phyloP scores from a whole-genome alignment of 2,329 filamentous ascomycete genomes.

The Beauveria australis region DNA sequence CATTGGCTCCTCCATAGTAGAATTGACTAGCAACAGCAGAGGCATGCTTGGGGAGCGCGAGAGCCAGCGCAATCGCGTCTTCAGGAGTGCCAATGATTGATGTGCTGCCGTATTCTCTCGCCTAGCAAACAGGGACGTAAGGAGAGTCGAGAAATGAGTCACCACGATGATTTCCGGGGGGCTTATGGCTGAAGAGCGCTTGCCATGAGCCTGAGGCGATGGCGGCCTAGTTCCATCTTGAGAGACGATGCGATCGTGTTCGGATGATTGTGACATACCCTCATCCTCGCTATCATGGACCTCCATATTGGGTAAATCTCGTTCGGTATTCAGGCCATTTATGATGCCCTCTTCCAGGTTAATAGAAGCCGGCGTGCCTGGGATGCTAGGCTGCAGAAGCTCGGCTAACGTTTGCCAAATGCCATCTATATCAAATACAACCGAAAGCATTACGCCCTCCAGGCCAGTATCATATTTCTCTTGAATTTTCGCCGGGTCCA shows the following conservation, averaged over 20 bases:
- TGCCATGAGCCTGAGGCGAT: neutral
- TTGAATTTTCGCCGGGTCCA: neutral
- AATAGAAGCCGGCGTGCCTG: neutral
- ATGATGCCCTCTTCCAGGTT: neutral
- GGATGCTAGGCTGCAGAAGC: constrained; percentile 23
- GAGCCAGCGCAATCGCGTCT: constrained; percentile 36
- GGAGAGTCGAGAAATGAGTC: constrained; percentile 44
- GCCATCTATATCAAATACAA: constrained; percentile 52
- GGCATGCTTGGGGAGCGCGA: constrained; percentile 33
- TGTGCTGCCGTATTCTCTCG: constrained; percentile 41
- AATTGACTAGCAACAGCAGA: constrained; percentile 48
- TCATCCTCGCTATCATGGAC: constrained; percentile 34
- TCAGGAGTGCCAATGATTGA: constrained; percentile 37
- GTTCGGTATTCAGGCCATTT: neutral
- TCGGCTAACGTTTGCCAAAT: constrained; percentile 49
- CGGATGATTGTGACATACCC: constrained; percentile 14
- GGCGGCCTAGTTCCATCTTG: neutral
- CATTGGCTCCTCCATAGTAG: constrained; percentile 24
- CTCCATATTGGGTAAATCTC: constrained; percentile 12
- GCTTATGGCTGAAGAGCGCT: neutral
- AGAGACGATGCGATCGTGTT: neutral
- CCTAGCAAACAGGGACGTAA: constrained; percentile 44
- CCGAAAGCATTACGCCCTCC: constrained; percentile 43
- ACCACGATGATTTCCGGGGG: constrained; percentile 43
- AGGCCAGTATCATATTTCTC: constrained; percentile 29